Conservation (phyloP, 208 protist genomes). For the Wallacemonas sp. region DNA sequence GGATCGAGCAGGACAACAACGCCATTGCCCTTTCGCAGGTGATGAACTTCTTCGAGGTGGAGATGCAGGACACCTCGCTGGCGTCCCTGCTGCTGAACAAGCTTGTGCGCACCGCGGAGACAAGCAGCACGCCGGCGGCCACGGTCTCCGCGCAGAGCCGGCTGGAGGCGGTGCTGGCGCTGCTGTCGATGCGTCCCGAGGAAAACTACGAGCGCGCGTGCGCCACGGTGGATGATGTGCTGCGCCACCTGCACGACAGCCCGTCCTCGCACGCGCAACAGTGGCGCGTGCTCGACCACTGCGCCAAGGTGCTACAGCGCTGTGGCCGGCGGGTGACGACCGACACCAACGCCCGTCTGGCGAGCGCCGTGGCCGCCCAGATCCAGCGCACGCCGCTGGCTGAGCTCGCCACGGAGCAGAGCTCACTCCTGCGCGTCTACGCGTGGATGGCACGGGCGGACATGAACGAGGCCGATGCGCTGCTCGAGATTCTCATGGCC, state of each 20-base stretch:
- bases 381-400: conserved; percentile 38
- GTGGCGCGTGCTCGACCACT: conserved; percentile 38
- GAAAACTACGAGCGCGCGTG: conserved; percentile 81
- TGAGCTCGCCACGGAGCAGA: conserved; percentile 36
- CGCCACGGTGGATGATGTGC: conserved; percentile 45
- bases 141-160: conserved; percentile 19
- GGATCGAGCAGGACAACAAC: conserved; percentile 77
- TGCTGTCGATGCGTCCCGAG: conserved; percentile 46
- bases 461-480: conserved; percentile 42
- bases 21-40: conserved; percentile 76
- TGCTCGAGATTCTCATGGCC: conserved; percentile 65
- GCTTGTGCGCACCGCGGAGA: conserved; percentile 62
- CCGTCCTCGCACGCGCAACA: not conserved
- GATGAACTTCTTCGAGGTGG: conserved; percentile 74
- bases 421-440: conserved; percentile 65
- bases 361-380: conserved; percentile 36
- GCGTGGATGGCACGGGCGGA: conserved; percentile 81
- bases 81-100: conserved; percentile 60
- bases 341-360: conserved; percentile 58
- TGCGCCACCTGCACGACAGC: conserved; percentile 29
- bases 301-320: conserved; percentile 75
- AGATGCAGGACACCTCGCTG: conserved; percentile 59
- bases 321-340: conserved; percentile 65
- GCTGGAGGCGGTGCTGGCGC: conserved; percentile 39
- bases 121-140: conserved; percentile 19